Base-by-base conservation (phyloP, 192 early-diverging fungal genomes). In the Gamsiella multidivaricata region DNA sequence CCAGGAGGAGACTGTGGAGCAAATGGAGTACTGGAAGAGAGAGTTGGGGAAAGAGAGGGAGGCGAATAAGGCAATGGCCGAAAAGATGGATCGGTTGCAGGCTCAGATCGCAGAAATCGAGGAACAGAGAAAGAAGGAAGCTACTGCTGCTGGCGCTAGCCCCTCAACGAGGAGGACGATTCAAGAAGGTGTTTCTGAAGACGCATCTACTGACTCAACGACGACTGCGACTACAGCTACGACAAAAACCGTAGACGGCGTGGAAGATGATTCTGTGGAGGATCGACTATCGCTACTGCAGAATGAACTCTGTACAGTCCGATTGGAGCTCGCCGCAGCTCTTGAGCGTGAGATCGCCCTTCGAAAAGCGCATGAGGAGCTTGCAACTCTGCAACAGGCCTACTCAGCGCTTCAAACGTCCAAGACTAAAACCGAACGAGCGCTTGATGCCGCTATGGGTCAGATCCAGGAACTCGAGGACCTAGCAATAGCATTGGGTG, bases 1-100 rank as follows among this genome's bases (percentile, higher is more conserved):
- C 11, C 69, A 63, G 29, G 69, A 71, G 25, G 69, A 71, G 10
- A 41, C 60, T 41, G 20, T 62, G 3, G 69, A 71, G 31, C 22
- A 63, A 32, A 14, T 36, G 23, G 25, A 54, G 7, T 34, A 33
- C 10, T 37, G 61, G 5, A 46, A 49, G 22, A 46, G 2, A 11
- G 9, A 29, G 39, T 39, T 76, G 9, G 52, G 50, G n/a, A 54
- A 67, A 12, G 64, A 76, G 18, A 23, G 20, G 17, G 18, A 60
- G 17, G 39, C 33, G 39, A 67, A 65, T 18, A 41, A 61, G 64
- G 58, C 52, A 3, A 61, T 67, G 64, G 15, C 50, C 0, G 32
- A 55, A 3, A 47, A 76, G 29, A 41, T 66, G 57, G 56, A 61
- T 17, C 58, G 25, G 8, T 22, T 76, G 8, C 57, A 67, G 45